Percentiles rank a stretch among this genome's conserved stretches.
Conservation (phyloP, 2,329 filamentous ascomycete species). For the Cadophora sp. region DNA sequence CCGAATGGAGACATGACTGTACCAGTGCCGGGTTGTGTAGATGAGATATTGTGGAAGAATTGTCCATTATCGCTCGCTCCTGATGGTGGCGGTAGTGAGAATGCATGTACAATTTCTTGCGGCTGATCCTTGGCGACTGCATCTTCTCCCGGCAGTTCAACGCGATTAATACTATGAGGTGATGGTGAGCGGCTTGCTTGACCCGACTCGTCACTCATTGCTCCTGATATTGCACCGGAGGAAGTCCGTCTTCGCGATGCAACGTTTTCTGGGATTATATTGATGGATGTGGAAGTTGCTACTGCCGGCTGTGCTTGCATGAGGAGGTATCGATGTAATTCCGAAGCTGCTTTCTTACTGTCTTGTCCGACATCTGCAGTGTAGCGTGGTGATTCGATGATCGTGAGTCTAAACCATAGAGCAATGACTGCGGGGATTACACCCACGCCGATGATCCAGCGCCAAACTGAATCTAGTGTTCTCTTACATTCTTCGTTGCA, state of each 20-base stretch:
- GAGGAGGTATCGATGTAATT: constrained; percentile 33
- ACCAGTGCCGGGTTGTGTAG: constrained; percentile 3
- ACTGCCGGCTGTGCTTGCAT: constrained; percentile 18
- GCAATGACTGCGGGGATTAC: constrained; percentile 68
- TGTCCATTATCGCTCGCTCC: constrained; percentile 6
- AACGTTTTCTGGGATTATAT: not conserved
- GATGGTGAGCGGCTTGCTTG: constrained; percentile 5
- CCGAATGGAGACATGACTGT: not conserved
- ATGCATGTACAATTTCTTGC: not conserved
- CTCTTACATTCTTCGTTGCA: constrained; percentile 63
- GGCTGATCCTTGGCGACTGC: not conserved
- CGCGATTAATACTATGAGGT: constrained; percentile 3
- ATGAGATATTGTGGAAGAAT: not conserved
- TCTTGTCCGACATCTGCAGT: constrained; percentile 62
- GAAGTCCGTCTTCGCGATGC: constrained; percentile 9
- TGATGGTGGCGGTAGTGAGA: not conserved
- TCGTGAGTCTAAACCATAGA: constrained; percentile 70
- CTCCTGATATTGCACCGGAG: constrained; percentile 19
- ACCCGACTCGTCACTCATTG: constrained; percentile 13
- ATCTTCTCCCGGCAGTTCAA: not conserved
- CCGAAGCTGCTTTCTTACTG: constrained; percentile 33
- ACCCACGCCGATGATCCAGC: constrained; percentile 60
- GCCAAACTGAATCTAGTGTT: constrained; percentile 80
- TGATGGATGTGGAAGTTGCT: constrained; percentile 17
- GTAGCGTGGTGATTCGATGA: constrained; percentile 71